Base-by-base conservation (phyloP, 208 protist genomes). In the Porcisia deanei region DNA sequence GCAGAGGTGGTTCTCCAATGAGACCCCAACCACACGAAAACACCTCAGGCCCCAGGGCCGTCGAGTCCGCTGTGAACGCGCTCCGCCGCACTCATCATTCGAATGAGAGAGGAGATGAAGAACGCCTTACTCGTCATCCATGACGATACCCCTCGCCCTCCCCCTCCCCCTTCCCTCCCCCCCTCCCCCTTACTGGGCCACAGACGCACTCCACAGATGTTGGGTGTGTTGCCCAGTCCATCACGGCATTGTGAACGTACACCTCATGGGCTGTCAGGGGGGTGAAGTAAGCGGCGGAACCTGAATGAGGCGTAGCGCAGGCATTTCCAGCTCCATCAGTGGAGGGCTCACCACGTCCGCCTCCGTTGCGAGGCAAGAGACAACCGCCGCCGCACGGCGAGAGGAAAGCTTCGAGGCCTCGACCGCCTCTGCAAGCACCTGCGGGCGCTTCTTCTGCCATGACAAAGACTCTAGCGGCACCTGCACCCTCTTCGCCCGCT, bases 401-500 rank as follows among this genome's bases (percentile, higher is more conserved):
- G 73, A 52, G 16, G 79, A 66, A 2, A 73, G 6, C 53, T 74
- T 30, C 41, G 76, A 58, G 9, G 71, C 70, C 12, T 49, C 43
- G 54, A 74, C 82, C 14, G 88, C 89, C 16, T 84, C 81, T 34
- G 86, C 69, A 68, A 94, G 73, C 66, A 88, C 73, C 65, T 69
- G 58, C 37, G 84, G 18, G 8, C 71, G 79, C 53, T 81, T 61
- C 10, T 64, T 54, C 30, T 84, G 55, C 39, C 80, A 84, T 14
- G 80, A 58, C 18, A 88, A 30, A 0, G 76, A 72, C 10, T 89
- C 85, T 6, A 96, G 70, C 39, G 80, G 85, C 76, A 94, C 76
- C n/a, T 81, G 82, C 49, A 91, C 89, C n/a, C 76, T 71, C 76
- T 93, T 94, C 1, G 84, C 86, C n/a, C 92, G 84, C 80, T 94